phyloP scores from a whole-genome alignment of 192 early-diverging fungal species.

The Coemansia sp. region DNA sequence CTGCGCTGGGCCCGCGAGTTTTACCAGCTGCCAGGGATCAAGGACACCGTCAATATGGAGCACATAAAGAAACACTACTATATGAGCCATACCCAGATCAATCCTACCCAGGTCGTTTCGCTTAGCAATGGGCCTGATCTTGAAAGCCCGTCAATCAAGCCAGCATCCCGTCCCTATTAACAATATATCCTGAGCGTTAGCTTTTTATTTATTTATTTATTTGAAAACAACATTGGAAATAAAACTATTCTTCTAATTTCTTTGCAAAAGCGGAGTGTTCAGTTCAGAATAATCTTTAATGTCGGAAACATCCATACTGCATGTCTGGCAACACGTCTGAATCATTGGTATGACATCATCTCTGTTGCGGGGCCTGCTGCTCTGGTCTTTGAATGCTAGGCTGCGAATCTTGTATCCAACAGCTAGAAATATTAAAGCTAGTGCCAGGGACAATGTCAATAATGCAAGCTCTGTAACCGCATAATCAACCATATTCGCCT shows the following conservation, averaged over 20 bases:
- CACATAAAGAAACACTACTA: conserved; percentile 98
- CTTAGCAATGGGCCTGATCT: conserved; percentile 68
- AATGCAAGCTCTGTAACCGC: conserved; percentile 25
- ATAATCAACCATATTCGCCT: conserved; percentile 4
- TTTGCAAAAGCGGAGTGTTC: conserved; percentile 6
- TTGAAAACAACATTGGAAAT: background rate
- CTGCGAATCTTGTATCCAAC: conserved; percentile 41
- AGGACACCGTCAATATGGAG: conserved; percentile 87
- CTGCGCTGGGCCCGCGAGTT: conserved; percentile 79
- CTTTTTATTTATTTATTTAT: background rate
- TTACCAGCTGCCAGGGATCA: conserved; percentile 78
- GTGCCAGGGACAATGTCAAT: conserved; percentile 22
- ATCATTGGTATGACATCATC: conserved; percentile 14
- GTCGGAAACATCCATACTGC: background rate
- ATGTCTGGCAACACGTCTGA: background rate
- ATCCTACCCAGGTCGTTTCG: conserved; percentile 83
- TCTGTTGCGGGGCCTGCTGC: conserved; percentile 1
- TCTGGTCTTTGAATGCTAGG: conserved; percentile 27
- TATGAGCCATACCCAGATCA: conserved; percentile 87
- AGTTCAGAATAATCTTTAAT: background rate
- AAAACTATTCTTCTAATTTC: background rate
- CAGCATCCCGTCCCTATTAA: conserved; percentile 37
- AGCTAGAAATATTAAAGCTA: conserved; percentile 36
- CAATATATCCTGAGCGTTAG: too few species aligned
- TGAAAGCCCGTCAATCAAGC: conserved; percentile 26